Evolutionary conservation across 345 rosid genomes (phyloP), one percentile per base, ranked within the genome.

Genomic region (Brassica rapa): DNA sequence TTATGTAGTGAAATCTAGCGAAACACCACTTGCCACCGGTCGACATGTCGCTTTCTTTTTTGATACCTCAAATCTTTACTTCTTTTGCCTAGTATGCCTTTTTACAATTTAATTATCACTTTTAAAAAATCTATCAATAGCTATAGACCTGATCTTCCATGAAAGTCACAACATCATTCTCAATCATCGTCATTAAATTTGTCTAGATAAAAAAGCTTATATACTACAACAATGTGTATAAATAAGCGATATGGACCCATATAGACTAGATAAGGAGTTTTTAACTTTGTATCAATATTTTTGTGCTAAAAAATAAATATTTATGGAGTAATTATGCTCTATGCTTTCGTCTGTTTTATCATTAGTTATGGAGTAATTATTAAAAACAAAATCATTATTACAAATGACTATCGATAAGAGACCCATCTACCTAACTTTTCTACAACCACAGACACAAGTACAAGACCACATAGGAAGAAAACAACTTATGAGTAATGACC

Each of bases 11-110:
- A 65, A 46, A 46, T 51, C 23, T 51, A 43, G 68, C 33, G 59
- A 65, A 29, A 29, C 70, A 63, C 73, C 70, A 77, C 73, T 78
- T 72, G 73, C 73, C 69, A 59, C 43, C 33, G 23, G n/a, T 78
- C 77, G 77, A 72, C 69, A 66, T 78, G 77, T 72, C 77, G 49
- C 63, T 78, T 66, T 78, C 62, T 66, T 67, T 78, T 65, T 66
- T 57, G 77, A 72, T 78, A 68, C 55, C 73, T 57, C 60, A 27
- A 12, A 29, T 66, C 62, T 72, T 43, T 24, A 29, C 72, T 71
- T 46, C n/a, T 57, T 72, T 65, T 8, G 75, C 57, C 33, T 35
- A 25, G 9, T 51, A 3, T 21, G 33, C 32, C 21, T 37, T 41
- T 60, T 57, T 39, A 43, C 14, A 14, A 35, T 39, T 3, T n/a